These are phyloP conservation scores for Panicum virgatum DNA, from an alignment of 202 grass and related monocot species.

Conservation along the genomic window DNA sequence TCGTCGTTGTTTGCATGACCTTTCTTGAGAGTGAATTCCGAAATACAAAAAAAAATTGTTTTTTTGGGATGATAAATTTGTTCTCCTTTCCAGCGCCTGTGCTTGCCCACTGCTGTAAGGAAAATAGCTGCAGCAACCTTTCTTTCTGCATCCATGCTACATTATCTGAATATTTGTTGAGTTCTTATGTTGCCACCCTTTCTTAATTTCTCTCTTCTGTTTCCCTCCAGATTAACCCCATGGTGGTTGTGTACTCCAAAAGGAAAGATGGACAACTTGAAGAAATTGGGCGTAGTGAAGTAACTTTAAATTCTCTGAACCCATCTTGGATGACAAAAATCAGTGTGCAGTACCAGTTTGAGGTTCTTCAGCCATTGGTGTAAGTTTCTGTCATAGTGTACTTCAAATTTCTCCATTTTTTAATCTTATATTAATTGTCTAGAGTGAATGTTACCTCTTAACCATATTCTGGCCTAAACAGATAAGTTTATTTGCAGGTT, in stretches of 20 bases:
- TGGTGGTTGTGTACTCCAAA: slow-evolving; percentile 75
- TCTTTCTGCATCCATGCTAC: slow-evolving; percentile 14
- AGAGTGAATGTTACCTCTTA: slow-evolving; percentile 23
- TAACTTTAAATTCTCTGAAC: slow-evolving; percentile 73
- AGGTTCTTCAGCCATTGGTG: slow-evolving; percentile 91
- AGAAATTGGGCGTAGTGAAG: slow-evolving; percentile 96
- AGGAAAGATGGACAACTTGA: slow-evolving; percentile 78
- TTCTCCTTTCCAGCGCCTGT: slow-evolving; percentile 2
- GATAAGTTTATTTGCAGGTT: slow-evolving; percentile 68
- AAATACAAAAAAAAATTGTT: not conserved
- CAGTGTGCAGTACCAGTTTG: slow-evolving; percentile 84
- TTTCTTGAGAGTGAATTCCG: not conserved
- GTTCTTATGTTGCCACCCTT: slow-evolving; percentile 13
- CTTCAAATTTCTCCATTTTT: slow-evolving; percentile 26
- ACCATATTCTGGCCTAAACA: slow-evolving; percentile 35
- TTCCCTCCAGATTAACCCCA: slow-evolving; percentile 69
- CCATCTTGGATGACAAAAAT: slow-evolving; percentile 83
- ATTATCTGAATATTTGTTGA: slow-evolving; percentile 10
- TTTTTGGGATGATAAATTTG: not conserved
- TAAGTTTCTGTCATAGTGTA: slow-evolving; percentile 56
- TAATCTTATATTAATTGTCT: slow-evolving; percentile 12
- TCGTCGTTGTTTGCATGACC: not conserved
- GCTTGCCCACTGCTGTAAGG: not conserved
- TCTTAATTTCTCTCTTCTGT: slow-evolving; percentile 26
- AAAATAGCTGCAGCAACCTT: slow-evolving; percentile 11